phyloP scores from a whole-genome alignment of 2,329 filamentous ascomycete species.

The Xylariaceae sp. region DNA sequence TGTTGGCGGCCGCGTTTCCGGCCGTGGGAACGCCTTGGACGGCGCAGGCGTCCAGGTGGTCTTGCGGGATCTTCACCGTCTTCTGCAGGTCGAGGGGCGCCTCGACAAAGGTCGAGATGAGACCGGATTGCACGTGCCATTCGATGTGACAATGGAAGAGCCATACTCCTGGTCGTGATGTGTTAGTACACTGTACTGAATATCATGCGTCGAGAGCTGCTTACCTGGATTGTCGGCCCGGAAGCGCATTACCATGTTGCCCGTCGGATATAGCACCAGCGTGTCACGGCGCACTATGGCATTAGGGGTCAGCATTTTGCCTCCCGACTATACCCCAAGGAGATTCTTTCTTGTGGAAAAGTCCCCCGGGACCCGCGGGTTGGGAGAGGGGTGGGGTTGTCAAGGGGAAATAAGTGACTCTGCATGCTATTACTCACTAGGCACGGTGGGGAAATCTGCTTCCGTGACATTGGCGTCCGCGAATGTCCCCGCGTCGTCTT shows the following conservation, averaged over 20 bases:
- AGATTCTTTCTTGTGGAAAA: too few relatives aligned
- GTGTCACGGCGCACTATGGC: slow-evolving; percentile 75
- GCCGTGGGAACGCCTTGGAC: slow-evolving; percentile 50
- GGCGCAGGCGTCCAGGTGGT: slow-evolving; percentile 61
- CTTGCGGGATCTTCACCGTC: slow-evolving; percentile 59
- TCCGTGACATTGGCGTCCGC: slow-evolving; percentile 48
- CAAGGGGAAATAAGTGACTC: too few relatives aligned
- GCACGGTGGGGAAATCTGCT: slow-evolving; percentile 53
- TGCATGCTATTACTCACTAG: too few relatives aligned
- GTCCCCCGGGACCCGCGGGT: too few relatives aligned
- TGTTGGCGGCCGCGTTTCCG: slow-evolving; percentile 79
- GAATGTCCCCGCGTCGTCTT: slow-evolving; percentile 60
- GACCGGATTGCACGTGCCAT: slow-evolving; percentile 72
- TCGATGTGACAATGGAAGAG: slow-evolving; percentile 82
- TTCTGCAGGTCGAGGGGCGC: slow-evolving; percentile 65
- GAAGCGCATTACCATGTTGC: slow-evolving; percentile 71
- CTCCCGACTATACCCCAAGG: too few relatives aligned
- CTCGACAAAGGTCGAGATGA: slow-evolving; percentile 67
- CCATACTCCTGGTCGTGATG: slow-evolving; percentile 54
- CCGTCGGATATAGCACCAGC: slow-evolving; percentile 64
- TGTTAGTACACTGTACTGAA: neutral
- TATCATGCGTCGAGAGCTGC: neutral
- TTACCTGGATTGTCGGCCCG: slow-evolving; percentile 66
- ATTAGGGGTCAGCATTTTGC: too few relatives aligned
- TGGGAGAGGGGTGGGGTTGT: too few relatives aligned